Base-by-base conservation (phyloP, 2,329 filamentous ascomycete genomes). In the Ascomycota sp. region DNA sequence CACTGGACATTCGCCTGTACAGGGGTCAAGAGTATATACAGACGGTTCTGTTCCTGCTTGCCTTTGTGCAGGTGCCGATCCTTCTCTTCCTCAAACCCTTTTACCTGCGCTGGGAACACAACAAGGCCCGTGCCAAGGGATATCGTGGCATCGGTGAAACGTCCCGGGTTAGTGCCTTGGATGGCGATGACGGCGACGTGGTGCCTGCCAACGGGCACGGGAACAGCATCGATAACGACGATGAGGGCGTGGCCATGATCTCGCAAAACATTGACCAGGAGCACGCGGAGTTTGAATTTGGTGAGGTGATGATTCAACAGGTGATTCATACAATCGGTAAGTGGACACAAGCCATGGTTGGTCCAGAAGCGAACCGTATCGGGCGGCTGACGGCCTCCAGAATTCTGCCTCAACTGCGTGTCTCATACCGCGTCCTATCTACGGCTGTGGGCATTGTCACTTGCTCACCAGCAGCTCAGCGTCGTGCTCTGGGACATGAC, bases 381-480 rank as follows among this genome's bases (percentile, higher is more conserved):
- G 23, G 19, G 19, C 7, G 2, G 6, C 49, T 59, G 48, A 59
- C 36, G 21, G 10, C 19, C 7, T 32, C 4, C 40, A 83, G 82
- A 98, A 65, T 98, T 98, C 62, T 98, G 89, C 51, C 67, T 98
- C 43, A 98, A 98, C 64, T 95, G 86, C 53, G 86, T 98, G 38
- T 98, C 89, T 20, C 89, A 98, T 58, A 98, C 91, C 4, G 89
- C 89, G 4, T 98, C 89, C 1, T 98, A 98, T 56, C 77, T 98
- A 28, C 89, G 89, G 63, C 78, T 98, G 27, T 98, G 89, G 89
- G 89, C 89, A 21, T 56, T 98, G 43, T 98, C 89, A 2, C 75
- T 98, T 35, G 89, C 89, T 21, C 89, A 98, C 63, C 89, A 98
- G 53, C 89, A 95, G 65, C 74, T 98, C 35, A 93, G 82, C 29